phyloP scores from a whole-genome alignment of 2,329 filamentous ascomycete genomes.

The Phoma sp. region DNA sequence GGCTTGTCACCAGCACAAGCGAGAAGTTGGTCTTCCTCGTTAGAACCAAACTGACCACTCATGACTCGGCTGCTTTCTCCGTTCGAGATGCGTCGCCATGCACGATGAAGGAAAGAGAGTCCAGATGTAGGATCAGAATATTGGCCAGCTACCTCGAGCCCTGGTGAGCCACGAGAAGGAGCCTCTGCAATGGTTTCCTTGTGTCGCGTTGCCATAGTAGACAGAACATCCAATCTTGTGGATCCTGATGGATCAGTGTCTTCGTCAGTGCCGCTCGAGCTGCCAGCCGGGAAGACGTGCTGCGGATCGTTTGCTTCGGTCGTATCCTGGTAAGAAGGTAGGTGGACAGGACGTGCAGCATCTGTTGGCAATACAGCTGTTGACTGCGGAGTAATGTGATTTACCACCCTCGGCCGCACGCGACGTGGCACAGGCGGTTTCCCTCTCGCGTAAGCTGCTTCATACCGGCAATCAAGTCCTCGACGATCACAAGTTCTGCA shows the following conservation, averaged over 20 bases:
- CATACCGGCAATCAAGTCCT: constrained; percentile 30
- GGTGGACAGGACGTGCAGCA: neutral
- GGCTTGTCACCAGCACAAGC: constrained; percentile 61
- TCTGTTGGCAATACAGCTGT: neutral
- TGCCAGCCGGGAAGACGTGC: neutral
- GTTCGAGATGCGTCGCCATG: constrained; percentile 70
- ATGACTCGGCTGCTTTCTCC: constrained; percentile 54
- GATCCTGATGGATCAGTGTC: neutral
- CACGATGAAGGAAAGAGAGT: constrained; percentile 66
- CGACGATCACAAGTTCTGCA: constrained; percentile 31
- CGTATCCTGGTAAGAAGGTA: too few species aligned
- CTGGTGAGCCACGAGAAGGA: constrained; percentile 50
- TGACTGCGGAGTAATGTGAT: neutral
- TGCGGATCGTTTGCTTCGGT: neutral
- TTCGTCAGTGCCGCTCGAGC: neutral
- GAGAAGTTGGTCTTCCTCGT: constrained; percentile 52
- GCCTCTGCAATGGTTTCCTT: constrained; percentile 11
- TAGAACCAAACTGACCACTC: constrained; percentile 16
- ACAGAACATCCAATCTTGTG: neutral
- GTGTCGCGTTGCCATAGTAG: constrained; percentile 3
- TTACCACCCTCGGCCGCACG: neutral
- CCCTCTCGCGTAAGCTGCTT: constrained; percentile 35
- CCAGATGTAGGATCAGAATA: constrained; percentile 62
- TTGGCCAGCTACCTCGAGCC: constrained; percentile 61
- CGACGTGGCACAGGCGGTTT: constrained; percentile 30